A percentile compares a stretch with the other conserved stretches of the same genome.
These are phyloP conservation scores for Saccharomycopsis lassenensis DNA, from an alignment of 805 yeast species.

Conservation along the genomic window DNA sequence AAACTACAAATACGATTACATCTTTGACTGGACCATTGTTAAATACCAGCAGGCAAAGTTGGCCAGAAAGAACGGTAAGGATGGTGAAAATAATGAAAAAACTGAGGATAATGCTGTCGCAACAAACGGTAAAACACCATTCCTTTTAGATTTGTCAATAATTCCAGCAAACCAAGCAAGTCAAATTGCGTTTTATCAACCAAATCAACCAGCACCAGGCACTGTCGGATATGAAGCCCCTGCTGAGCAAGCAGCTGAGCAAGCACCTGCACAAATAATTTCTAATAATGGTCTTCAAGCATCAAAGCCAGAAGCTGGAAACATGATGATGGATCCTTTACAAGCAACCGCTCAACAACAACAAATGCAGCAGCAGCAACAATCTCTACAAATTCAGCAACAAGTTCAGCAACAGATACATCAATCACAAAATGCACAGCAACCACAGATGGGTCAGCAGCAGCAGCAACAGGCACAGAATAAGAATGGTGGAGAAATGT, in stretches of 20 bases:
- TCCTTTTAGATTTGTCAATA: conserved; percentile 12
- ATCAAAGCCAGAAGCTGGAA: conserved; percentile 15
- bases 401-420: neutral
- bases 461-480: conserved; percentile 1
- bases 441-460: neutral
- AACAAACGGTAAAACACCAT: conserved; percentile 11
- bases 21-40: conserved; percentile 94
- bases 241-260: neutral
- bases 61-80: conserved; percentile 29
- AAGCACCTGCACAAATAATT: conserved; percentile 19
- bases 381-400: neutral
- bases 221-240: too few species aligned
- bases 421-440: neutral
- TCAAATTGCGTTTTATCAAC: conserved; percentile 18
- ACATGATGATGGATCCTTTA: conserved; percentile 8
- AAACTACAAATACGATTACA: conserved; percentile 84
- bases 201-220: conserved; percentile 7
- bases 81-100: conserved; percentile 1
- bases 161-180: conserved; percentile 18
- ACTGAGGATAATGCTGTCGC: conserved; percentile 1
- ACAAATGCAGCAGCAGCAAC: conserved; percentile 20
- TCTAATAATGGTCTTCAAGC: conserved; percentile 22
- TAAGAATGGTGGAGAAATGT: neutral
- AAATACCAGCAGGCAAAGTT: conserved; percentile 51
- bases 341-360: conserved; percentile 18